Conservation (phyloP, 225 moss, liverwort and hornwort species). For the Antitrichia curtipendula region DNA sequence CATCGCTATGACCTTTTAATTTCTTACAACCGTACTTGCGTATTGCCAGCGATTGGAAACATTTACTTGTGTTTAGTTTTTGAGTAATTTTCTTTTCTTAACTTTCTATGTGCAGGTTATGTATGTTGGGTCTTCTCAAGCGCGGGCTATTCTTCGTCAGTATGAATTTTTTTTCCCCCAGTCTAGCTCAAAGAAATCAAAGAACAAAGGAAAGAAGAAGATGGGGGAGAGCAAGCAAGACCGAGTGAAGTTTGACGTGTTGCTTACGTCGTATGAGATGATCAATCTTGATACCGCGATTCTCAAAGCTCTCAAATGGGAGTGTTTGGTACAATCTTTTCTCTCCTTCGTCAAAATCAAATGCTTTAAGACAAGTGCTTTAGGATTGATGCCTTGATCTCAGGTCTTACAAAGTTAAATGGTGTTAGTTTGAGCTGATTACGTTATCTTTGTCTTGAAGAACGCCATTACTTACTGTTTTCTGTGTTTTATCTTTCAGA, state of each 20-base stretch:
- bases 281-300: slow-evolving; percentile 71
- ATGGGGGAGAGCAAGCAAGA: slow-evolving; percentile 84
- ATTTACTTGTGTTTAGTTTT: background rate
- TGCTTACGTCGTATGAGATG: slow-evolving; percentile 98
- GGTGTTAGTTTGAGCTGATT: background rate
- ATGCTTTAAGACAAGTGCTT: background rate
- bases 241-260: slow-evolving; percentile 91
- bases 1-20: background rate
- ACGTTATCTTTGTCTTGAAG: background rate
- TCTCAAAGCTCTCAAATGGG: slow-evolving; percentile 89
- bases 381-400: background rate
- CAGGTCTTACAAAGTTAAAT: background rate
- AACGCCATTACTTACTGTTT: background rate
- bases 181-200: slow-evolving; percentile 63
- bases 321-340: slow-evolving; percentile 61
- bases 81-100: background rate
- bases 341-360: background rate
- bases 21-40: background rate
- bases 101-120: slow-evolving; percentile 31
- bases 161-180: slow-evolving; percentile 91
- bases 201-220: slow-evolving; percentile 80
- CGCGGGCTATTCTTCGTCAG: slow-evolving; percentile 74
- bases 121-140: slow-evolving; percentile 92
- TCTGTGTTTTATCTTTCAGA: slow-evolving; percentile 28
- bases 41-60: background rate